Percentiles rank a stretch among this genome's conserved stretches.
Conservation (phyloP, 257 asterid genomes). For the Asclepias syriaca region DNA sequence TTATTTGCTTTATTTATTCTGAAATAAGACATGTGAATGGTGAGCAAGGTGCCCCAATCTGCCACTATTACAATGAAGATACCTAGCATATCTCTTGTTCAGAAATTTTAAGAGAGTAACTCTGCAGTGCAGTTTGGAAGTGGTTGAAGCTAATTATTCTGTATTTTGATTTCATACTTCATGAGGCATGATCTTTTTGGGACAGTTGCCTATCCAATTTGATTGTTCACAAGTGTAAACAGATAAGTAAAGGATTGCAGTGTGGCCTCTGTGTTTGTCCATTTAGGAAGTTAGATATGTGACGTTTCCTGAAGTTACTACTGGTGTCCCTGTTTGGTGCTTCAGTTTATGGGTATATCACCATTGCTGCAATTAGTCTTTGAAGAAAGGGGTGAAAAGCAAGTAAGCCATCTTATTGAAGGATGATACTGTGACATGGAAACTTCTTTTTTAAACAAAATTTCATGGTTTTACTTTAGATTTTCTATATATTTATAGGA, state of each 20-base stretch:
- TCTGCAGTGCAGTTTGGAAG: neutral
- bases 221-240: neutral
- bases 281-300: neutral
- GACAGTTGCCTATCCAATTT: neutral
- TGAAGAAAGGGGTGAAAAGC: neutral
- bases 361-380: neutral
- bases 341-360: neutral
- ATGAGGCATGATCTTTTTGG: neutral
- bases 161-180: neutral
- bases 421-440: neutral
- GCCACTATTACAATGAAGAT: neutral
- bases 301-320: neutral
- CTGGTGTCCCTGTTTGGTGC: neutral
- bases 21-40: neutral
- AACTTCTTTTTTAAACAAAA: neutral
- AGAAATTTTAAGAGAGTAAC: neutral
- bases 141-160: neutral
- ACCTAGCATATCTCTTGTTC: neutral
- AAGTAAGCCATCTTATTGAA: neutral
- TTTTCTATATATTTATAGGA: neutral
- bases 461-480: neutral
- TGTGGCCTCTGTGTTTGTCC: too few species aligned
- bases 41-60: neutral
- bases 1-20: neutral
- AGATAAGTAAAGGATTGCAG: neutral